Conservation (phyloP, 768 basidiomycete genomes). For the Tylopilus sp. region DNA sequence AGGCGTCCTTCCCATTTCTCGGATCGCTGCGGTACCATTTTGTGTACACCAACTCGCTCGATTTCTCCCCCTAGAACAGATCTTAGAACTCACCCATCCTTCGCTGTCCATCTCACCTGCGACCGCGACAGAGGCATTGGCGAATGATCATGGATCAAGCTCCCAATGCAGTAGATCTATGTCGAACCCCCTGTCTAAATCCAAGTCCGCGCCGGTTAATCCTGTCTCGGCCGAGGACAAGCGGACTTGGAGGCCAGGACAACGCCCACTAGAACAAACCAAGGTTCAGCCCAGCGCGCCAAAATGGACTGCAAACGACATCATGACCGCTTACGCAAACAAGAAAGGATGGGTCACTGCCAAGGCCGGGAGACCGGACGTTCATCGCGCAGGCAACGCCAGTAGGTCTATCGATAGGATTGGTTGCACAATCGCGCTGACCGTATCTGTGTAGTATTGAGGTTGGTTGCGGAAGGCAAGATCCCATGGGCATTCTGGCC, state of each 20-base stretch:
- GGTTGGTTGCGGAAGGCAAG: constrained; percentile 77
- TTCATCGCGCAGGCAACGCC: constrained; percentile 85
- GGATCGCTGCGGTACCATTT: constrained; percentile 77
- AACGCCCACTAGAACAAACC: constrained; percentile 20
- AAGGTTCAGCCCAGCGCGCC: constrained; percentile 9
- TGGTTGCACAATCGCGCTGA: not conserved
- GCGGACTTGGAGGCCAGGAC: constrained; percentile 71
- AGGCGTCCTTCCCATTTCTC: constrained; percentile 75
- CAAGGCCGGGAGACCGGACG: constrained; percentile 85
- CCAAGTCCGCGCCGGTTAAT: not conserved
- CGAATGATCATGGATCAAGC: not conserved
- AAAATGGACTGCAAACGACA: constrained; percentile 82
- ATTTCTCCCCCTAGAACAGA: constrained; percentile 72
- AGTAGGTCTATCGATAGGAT: constrained; percentile 47
- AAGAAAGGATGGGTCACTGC: constrained; percentile 86
- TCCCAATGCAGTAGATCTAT: not conserved
- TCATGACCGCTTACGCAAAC: constrained; percentile 74
- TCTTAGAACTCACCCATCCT: constrained; percentile 60
- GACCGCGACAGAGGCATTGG: not conserved
- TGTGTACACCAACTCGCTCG: constrained; percentile 71
- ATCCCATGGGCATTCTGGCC: constrained; percentile 89
- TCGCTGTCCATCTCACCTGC: constrained; percentile 18
- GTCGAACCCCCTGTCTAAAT: not conserved
- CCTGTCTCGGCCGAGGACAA: constrained; percentile 48
- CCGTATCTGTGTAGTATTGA: constrained; percentile 52